A percentile compares a stretch with the other conserved stretches of the same genome.
phyloP scores from a whole-genome alignment of 2,329 filamentous ascomycete species.

The Microthyrium microscopicum region DNA sequence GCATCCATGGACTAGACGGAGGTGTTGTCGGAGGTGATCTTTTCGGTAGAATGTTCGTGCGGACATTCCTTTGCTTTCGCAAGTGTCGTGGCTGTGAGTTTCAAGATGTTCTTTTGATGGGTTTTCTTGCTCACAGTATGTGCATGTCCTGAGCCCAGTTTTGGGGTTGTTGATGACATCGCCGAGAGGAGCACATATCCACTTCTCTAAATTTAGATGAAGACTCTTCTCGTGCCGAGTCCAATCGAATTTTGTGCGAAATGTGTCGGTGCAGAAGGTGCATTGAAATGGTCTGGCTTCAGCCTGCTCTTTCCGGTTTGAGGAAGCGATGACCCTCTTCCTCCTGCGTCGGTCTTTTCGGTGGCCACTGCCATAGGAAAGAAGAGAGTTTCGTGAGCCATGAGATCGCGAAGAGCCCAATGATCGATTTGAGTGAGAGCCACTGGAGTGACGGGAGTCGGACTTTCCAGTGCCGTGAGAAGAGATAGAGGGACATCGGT shows the following conservation, averaged over 20 bases:
- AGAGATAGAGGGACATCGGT: slow-evolving; percentile 35
- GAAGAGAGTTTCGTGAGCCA: slow-evolving; percentile 26
- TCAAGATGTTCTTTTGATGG: slow-evolving; percentile 40
- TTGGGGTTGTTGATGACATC: slow-evolving; percentile 37
- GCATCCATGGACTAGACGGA: slow-evolving; percentile 42
- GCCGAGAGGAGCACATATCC: slow-evolving; percentile 43
- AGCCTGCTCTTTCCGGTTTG: slow-evolving; percentile 9
- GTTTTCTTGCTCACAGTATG: slow-evolving; percentile 39
- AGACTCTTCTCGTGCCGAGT: slow-evolving; percentile 47
- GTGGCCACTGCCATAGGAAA: slow-evolving; percentile 24
- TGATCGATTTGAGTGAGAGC: slow-evolving; percentile 30
- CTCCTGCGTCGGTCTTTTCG: slow-evolving; percentile 41
- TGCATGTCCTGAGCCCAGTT: slow-evolving; percentile 40
- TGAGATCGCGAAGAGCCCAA: slow-evolving; percentile 40
- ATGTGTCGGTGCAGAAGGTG: slow-evolving; percentile 41
- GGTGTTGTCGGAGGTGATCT: slow-evolving; percentile 44
- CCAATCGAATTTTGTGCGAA: slow-evolving; percentile 42
- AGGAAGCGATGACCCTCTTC: slow-evolving; percentile 28
- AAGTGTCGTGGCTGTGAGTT: slow-evolving; percentile 42
- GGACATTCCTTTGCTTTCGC: slow-evolving; percentile 47
- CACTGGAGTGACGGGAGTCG: slow-evolving; percentile 31
- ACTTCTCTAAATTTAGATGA: slow-evolving; percentile 50
- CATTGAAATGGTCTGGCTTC: slow-evolving; percentile 35
- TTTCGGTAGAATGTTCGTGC: slow-evolving; percentile 49
- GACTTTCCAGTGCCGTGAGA: slow-evolving; percentile 34